phyloP scores from a whole-genome alignment of 805 yeast genomes.

The Lachancea quebecensis region DNA sequence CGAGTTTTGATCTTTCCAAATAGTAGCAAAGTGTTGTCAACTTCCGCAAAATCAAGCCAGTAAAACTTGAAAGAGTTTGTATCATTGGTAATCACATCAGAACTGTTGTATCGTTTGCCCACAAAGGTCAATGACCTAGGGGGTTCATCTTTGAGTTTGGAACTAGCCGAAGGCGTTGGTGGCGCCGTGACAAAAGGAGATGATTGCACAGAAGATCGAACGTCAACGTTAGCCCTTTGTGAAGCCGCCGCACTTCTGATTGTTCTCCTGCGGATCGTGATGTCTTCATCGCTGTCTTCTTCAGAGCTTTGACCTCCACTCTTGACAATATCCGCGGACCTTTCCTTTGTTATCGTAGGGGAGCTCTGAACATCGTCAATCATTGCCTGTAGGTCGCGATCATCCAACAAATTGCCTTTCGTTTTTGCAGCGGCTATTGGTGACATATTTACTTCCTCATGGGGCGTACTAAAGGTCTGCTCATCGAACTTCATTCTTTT shows the following conservation, averaged over 20 bases:
- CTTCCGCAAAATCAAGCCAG: conserved; percentile 87
- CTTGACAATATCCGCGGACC: not conserved
- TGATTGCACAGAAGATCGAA: conserved; percentile 18
- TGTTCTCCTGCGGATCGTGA: conserved; percentile 25
- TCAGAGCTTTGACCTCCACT: conserved; percentile 8
- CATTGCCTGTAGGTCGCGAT: conserved; percentile 11
- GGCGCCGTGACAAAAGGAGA: conserved; percentile 32
- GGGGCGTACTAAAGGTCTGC: not conserved
- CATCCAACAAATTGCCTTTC: not conserved
- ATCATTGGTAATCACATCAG: conserved; percentile 33
- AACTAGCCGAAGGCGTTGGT: conserved; percentile 21
- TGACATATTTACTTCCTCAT: not conserved
- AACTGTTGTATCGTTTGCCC: conserved; percentile 18
- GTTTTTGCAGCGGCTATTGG: not conserved
- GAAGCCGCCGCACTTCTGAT: conserved; percentile 24
- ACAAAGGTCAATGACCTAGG: not conserved
- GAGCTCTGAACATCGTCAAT: conserved; percentile 20
- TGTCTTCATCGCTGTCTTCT: conserved; percentile 29
- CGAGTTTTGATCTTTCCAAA: conserved; percentile 72
- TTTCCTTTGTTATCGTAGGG: conserved; percentile 14
- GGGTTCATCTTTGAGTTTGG: not conserved
- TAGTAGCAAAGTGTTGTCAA: conserved; percentile 57
- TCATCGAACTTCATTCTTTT: conserved; percentile 4
- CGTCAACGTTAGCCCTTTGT: conserved; percentile 22
- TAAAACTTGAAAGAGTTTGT: conserved; percentile 59